Evolutionary conservation across 2,329 filamentous ascomycete genomes (phyloP), one percentile per base, ranked within the genome.

Genomic region (Colletotrichum musicola): DNA sequence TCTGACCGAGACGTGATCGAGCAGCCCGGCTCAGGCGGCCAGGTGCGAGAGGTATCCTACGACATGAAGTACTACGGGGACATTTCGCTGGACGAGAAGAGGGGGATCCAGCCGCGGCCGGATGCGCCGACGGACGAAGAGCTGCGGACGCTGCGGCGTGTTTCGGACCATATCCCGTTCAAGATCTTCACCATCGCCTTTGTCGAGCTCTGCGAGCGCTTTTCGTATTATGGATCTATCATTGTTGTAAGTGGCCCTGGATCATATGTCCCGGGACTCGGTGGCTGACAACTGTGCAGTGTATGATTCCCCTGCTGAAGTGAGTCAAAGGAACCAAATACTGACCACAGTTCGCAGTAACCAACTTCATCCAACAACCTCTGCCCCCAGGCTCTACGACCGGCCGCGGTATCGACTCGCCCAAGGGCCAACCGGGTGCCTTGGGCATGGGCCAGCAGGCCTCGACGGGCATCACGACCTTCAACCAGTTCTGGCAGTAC

Each of bases 181-280:
- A 85, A 82, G 42, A 81, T 89, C 10, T 91, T 87, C 74, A 89
- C 87, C 35, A 86, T 93, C 69, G 89, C 88, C 2, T 88, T 92
- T 66, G 84, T 92, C 50, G 90, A 93, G 77, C 76, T 93, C 30
- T 92, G 89, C 77, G 91, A 93, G 78, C 88, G 91, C 40, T 92
- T 92, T 78, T 90, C 88, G 3, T 93, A 92, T 82, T 93, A 93
- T 73, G 91, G 91, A 40, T 88, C 87, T 5, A 87, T 86, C 12
- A 85, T 87, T 47, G 84, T 92, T 90, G 88, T 89, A 77, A 89
- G 75, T 90, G 81, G 40, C 25, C 4, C 10, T 40, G 6, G 1
- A 13, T 12, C 16, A 4, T 13, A 2, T 13, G 1, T 1, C 13
- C 2, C 10, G 6, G 22, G 16, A 9, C 10, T 9, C 2, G 12